Percentiles rank a stretch among this genome's conserved stretches.
phyloP scores from a whole-genome alignment of 345 rosid genomes.

The Populus pruinosa region DNA sequence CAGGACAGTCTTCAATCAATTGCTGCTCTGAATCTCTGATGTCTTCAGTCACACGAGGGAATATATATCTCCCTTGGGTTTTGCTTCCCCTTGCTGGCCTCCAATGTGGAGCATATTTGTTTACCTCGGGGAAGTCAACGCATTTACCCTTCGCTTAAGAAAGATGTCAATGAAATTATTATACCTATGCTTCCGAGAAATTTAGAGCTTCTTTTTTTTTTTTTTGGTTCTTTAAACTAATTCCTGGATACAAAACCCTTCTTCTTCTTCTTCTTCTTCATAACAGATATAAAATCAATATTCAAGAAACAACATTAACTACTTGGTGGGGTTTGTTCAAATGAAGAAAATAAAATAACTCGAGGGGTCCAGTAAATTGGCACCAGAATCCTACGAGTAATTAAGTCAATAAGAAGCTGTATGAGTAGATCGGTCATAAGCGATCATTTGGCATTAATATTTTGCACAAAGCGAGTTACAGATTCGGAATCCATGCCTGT shows the following conservation, averaged over 20 bases:
- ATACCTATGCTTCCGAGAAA: not conserved
- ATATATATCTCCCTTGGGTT: not conserved
- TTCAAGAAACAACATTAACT: not conserved
- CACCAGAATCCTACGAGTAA: slow-evolving; percentile 7
- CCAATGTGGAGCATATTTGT: not conserved
- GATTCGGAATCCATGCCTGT: slow-evolving; percentile 4
- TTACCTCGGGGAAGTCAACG: not conserved
- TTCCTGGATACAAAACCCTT: not conserved
- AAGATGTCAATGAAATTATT: not conserved
- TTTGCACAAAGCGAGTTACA: not conserved
- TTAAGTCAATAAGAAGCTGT: not conserved
- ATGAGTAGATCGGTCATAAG: not conserved
- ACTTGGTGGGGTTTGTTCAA: not conserved
- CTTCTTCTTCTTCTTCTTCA: not conserved
- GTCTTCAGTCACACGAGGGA: not conserved
- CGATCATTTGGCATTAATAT: not conserved
- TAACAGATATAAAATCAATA: not conserved
- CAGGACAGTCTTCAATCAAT: not conserved
- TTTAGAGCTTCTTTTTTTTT: not conserved
- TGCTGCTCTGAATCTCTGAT: not conserved
- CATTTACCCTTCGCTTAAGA: not conserved
- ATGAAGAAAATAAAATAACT: not conserved
- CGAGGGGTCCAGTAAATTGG: not conserved
- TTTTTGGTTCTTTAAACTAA: not conserved
- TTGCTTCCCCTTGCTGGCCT: not conserved